Percentiles rank a stretch among this genome's conserved stretches.
Conservation (phyloP, 225 moss, liverwort and hornwort genomes). For the Polytrichum commune region DNA sequence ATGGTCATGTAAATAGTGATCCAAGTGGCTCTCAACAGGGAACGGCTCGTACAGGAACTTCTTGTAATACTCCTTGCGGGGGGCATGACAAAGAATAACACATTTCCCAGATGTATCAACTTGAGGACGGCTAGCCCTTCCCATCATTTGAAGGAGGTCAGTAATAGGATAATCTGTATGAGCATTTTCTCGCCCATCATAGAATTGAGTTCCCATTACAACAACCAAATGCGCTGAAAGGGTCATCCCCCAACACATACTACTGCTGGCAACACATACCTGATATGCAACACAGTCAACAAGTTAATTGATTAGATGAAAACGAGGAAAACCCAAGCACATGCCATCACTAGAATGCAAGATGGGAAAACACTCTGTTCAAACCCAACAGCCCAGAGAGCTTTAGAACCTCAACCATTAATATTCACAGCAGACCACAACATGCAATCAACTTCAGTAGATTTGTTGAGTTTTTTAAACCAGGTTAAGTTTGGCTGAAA, state of each 20-base stretch:
- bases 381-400: too few relatives aligned
- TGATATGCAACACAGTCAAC: constrained; percentile 16
- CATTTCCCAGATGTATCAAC: constrained; percentile 78
- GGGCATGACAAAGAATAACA: constrained; percentile 93
- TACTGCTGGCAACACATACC: constrained; percentile 93
- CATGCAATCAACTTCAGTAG: too few relatives aligned
- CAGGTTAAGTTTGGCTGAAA: too few relatives aligned
- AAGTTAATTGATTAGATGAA: background rate
- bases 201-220: constrained; percentile 96
- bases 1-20: constrained; percentile 87
- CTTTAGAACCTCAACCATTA: too few relatives aligned
- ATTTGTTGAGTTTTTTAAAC: too few relatives aligned
- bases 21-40: constrained; percentile 92
- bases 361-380: too few relatives aligned
- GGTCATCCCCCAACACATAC: constrained; percentile 98
- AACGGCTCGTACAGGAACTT: constrained; percentile 93
- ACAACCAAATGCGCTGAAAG: constrained; percentile 81
- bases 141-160: constrained; percentile 97
- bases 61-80: constrained; percentile 93
- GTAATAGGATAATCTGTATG: constrained; percentile 95
- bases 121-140: constrained; percentile 83
- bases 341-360: too few relatives aligned
- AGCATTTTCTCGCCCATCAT: constrained; percentile 91
- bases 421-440: too few relatives aligned
- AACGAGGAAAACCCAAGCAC: background rate